Base-by-base conservation (phyloP, 106 monocot genomes). In the Platanthera zijinensis region DNA sequence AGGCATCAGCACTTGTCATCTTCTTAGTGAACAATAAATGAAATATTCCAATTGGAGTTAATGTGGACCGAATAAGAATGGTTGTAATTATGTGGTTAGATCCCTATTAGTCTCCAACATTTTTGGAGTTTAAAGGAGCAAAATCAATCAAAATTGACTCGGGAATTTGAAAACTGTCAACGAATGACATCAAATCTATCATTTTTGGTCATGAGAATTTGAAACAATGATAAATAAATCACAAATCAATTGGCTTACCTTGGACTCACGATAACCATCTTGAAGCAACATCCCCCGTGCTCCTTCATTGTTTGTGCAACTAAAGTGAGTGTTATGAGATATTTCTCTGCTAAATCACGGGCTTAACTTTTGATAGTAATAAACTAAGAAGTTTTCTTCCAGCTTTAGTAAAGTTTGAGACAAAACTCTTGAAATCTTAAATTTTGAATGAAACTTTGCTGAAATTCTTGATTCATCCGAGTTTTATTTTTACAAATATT, bases 181-280 rank as follows among this genome's bases (percentile, higher is more conserved):
- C n/a, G n/a, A n/a, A n/a, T n/a, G n/a, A n/a, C n/a, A n/a, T n/a
- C n/a, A n/a, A n/a, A n/a, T n/a, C 47, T 66, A 10, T 15, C 30
- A 0, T 66, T 3, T 46, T 47, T 48, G 5, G 69, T 4, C 13
- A 69, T 46, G 0, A 69, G 15, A 69, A 47, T 46, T 6, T 62
- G 17, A 13, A 1, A n/a, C n/a, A n/a, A n/a, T n/a, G n/a, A n/a
- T n/a, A 59, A 59, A 4, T 17, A 46, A 6, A 69, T 69, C 47
- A 69, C 4, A 14, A 69, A 69, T 14, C 47, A 47, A 69, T 69
- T 39, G 13, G 14, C 7, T 21, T 52, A 88, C 87, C 84, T 84
- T 88, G 76, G 78, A 82, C 57, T 84, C 82, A 74, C 84, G 84
- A 51, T 88, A 88, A n/a, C n/a, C n/a, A n/a, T n/a, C n/a, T n/a